Conservation (phyloP, 768 basidiomycete species). For the Leccinum olivaceopallidum region DNA sequence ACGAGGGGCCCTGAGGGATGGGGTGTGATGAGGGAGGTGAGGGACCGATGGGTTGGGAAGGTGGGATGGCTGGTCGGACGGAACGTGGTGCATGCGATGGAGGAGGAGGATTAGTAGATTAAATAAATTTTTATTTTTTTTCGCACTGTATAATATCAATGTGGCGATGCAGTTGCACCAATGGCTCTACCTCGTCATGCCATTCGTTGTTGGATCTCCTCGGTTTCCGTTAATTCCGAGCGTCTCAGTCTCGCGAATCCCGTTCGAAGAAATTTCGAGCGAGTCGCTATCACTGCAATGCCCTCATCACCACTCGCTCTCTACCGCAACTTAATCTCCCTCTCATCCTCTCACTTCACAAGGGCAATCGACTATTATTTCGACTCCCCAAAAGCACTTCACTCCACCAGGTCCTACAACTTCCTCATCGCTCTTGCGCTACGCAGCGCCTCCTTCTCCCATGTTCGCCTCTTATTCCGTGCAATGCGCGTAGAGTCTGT, state of each 20-base stretch:
- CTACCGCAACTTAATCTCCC: conserved; percentile 31
- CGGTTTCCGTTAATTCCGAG: neutral
- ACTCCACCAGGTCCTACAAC: conserved; percentile 45
- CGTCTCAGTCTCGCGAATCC: conserved; percentile 1
- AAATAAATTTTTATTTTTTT: conserved; percentile 1
- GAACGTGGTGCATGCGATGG: conserved; percentile 32
- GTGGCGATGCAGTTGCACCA: conserved; percentile 13
- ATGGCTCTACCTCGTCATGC: conserved; percentile 36
- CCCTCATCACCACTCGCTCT: conserved; percentile 36
- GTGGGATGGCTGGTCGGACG: conserved; percentile 79
- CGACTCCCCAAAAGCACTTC: conserved; percentile 27
- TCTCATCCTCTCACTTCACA: conserved; percentile 21
- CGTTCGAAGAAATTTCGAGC: neutral
- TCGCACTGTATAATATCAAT: conserved; percentile 6
- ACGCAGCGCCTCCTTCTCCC: conserved; percentile 49
- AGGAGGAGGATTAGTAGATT: conserved; percentile 25
- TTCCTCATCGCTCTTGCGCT: conserved; percentile 49
- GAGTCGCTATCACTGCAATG: conserved; percentile 10
- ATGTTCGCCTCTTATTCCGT: conserved; percentile 44
- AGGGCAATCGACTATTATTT: conserved; percentile 28
- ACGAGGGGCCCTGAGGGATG: conserved; percentile 45
- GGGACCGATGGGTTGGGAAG: conserved; percentile 69
- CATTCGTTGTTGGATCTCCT: conserved; percentile 9
- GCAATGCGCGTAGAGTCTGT: conserved; percentile 48
- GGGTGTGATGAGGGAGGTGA: conserved; percentile 43